Conservation (phyloP, 495 filamentous ascomycete genomes). For the Podospora appendiculata region DNA sequence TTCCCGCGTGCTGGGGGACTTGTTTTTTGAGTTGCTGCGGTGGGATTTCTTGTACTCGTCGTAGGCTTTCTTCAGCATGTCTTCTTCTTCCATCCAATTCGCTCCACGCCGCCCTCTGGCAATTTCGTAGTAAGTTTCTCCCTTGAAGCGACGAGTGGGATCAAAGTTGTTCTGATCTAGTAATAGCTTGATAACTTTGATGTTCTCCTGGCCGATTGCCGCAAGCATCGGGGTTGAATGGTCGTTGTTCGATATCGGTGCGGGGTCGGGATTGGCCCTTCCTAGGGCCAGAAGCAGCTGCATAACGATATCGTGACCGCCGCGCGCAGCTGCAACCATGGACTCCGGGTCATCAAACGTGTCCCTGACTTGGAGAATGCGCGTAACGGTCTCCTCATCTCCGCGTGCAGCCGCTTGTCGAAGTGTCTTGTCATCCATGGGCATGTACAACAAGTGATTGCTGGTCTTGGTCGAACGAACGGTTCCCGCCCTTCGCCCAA, state of each 20-base stretch:
- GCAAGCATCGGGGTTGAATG: conserved; percentile 87
- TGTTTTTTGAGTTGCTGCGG: conserved; percentile 32
- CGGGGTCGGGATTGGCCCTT: conserved; percentile 70
- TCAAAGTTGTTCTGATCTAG: conserved; percentile 72
- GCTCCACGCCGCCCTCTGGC: conserved; percentile 74
- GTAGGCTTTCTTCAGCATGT: conserved; percentile 72
- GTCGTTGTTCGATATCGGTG: conserved; percentile 46
- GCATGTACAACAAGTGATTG: conserved; percentile 47
- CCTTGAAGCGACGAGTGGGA: conserved; percentile 61
- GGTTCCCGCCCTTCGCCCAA: conserved; percentile 33
- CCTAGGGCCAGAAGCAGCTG: conserved; percentile 80
- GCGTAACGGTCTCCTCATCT: conserved; percentile 69
- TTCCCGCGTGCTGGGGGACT: conserved; percentile 48
- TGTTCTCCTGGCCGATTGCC: conserved; percentile 84
- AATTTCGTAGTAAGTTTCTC: conserved; percentile 76
- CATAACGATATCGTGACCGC: conserved; percentile 80
- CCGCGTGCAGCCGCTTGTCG: conserved; percentile 74
- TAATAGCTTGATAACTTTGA: conserved; percentile 71
- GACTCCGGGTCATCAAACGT: conserved; percentile 67
- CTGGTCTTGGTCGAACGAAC: conserved; percentile 47
- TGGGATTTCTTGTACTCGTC: conserved; percentile 51
- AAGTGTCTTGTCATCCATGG: conserved; percentile 60
- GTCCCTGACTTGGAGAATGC: conserved; percentile 71
- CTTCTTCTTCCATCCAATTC: conserved; percentile 81
- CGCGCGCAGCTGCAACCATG: conserved; percentile 83